Percentiles rank a stretch among this genome's conserved stretches.
Evolutionary conservation across 257 asterid species (phyloP).

Genomic region (Verbena officinalis): DNA sequence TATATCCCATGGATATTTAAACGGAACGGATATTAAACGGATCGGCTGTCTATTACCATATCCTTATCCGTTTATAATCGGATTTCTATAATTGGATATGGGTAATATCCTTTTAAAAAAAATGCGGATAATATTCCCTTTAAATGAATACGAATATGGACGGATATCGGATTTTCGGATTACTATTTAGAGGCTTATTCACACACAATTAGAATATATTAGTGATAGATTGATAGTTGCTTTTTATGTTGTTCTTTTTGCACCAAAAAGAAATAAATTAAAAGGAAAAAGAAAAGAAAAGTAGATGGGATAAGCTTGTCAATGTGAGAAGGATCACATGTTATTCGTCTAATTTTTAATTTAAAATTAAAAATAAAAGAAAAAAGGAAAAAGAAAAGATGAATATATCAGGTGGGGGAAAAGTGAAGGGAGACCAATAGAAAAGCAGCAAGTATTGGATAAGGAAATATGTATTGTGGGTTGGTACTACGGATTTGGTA

Average conservation of each 20-base stretch:
- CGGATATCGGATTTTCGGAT: no score
- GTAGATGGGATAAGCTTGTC: neutral
- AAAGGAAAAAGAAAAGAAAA: neutral
- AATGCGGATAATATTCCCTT: no score
- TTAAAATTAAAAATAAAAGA: no score
- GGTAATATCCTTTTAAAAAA: no score
- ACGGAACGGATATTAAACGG: no score
- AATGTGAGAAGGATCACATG: neutral
- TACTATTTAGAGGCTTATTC: no score
- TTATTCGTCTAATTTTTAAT: no score
- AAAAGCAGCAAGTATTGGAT: neutral
- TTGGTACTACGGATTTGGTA: neutral
- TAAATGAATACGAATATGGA: no score
- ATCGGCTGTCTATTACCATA: no score
- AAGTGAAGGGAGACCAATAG: neutral
- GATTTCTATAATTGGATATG: no score
- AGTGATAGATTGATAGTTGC: neutral
- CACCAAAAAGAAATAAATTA: neutral
- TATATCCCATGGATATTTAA: no score
- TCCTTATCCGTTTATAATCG: no score
- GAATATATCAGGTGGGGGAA: neutral
- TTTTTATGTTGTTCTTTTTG: neutral
- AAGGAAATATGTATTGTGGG: neutral
- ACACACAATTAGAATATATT: neutral
- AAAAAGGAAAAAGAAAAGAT: neutral